Evolutionary conservation across 169 alveolate species (phyloP), one percentile per base, ranked within the genome.

Genomic region (Babesia ovis): DNA sequence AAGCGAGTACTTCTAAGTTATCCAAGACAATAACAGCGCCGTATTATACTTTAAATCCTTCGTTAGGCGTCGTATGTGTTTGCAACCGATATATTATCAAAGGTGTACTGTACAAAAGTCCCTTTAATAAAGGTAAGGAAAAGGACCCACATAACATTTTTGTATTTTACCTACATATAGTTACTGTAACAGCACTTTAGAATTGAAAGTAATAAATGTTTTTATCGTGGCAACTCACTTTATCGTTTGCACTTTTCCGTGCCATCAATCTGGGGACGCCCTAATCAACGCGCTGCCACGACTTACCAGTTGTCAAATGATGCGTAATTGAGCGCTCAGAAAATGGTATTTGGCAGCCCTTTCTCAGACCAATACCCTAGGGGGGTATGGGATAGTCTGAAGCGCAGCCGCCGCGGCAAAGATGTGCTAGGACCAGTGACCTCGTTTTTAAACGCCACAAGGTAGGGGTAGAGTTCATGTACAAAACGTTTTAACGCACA

Each of bases 291-390:
- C 31, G 45, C 50, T 8, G 50, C 50, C n/a, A n/a, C 20, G 20
- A 4, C 31, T 25, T 3, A 35, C 31, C 31, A 57, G 34, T 35
- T 31, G 50, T 34, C 46, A 4, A 34, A 32, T n/a, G 14, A 6
- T 27, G 23, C 48, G 32, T 34, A 4, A 57, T 23, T 16, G 14
- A n/a, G 22, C 57, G 20, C 54, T 22, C 18, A 9, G 35, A 71
- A 69, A 56, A 81, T 81, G 89, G 85, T 81, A 20, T 72, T 72
- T 61, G 89, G 85, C 43, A 81, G 89, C 62, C 89, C 89, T 4
- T 81, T 29, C 51, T 71, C 89, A 32, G 85, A 70, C 45, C 53
- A 46, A 39, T 81, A 81, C 62, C 84, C 89, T 6, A 66, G 48
- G 22, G 61, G 79, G 48, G 68, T 81, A 8, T 60, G 77, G 79